These are phyloP conservation scores for Chrysoporthe puriensis DNA, from an alignment of 2,329 filamentous ascomycete species.

Conservation along the genomic window DNA sequence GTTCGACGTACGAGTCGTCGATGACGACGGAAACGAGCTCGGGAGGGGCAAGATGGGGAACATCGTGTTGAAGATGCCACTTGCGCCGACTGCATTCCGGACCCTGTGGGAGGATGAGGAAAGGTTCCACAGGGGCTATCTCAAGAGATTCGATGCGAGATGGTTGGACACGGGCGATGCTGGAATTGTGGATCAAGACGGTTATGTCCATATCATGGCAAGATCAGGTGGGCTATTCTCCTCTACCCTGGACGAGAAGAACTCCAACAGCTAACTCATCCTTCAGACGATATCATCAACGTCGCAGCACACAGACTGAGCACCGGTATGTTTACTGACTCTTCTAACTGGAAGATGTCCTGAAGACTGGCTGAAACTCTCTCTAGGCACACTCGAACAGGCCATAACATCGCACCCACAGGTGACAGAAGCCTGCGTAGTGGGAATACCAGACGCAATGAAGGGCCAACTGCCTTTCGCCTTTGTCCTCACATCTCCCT, in stretches of 20 bases:
- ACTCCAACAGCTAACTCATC: slow-evolving; percentile 4
- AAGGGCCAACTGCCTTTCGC: slow-evolving; percentile 94
- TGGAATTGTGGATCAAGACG: slow-evolving; percentile 79
- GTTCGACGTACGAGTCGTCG: slow-evolving; percentile 83
- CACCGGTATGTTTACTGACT: slow-evolving; percentile 62
- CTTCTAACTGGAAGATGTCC: background rate
- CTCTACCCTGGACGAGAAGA: slow-evolving; percentile 35
- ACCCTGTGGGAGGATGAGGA: slow-evolving; percentile 86
- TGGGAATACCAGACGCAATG: slow-evolving; percentile 81
- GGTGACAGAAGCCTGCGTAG: slow-evolving; percentile 83
- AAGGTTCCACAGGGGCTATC: slow-evolving; percentile 82
- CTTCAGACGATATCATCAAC: slow-evolving; percentile 83
- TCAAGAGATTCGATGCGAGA: slow-evolving; percentile 77
- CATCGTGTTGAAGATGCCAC: slow-evolving; percentile 80
- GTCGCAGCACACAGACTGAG: slow-evolving; percentile 92
- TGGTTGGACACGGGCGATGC: slow-evolving; percentile 94
- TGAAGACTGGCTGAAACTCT: slow-evolving; percentile 20
- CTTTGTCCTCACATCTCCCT: slow-evolving; percentile 63
- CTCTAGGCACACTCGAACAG: slow-evolving; percentile 84
- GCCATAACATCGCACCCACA: slow-evolving; percentile 79
- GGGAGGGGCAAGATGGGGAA: slow-evolving; percentile 82
- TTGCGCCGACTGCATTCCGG: slow-evolving; percentile 85
- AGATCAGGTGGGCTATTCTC: slow-evolving; percentile 54
- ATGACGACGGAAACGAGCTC: slow-evolving; percentile 77
- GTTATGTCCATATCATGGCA: slow-evolving; percentile 67